Conservation (phyloP, 768 basidiomycete genomes). For the Phaeotremella fagi region DNA sequence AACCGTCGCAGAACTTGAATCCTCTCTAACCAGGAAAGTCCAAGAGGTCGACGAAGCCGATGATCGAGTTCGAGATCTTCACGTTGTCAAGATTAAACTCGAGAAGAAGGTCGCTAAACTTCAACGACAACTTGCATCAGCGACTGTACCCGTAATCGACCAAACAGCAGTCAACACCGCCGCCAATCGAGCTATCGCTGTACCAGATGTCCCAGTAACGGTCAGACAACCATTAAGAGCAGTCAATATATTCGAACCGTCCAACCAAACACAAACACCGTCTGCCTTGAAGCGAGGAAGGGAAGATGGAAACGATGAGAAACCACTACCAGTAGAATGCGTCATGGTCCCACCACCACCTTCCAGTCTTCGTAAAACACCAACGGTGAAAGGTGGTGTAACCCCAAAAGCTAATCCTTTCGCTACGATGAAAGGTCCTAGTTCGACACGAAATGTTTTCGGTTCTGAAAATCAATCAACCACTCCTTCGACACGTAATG, state of each 20-base stretch:
- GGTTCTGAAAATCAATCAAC: not conserved
- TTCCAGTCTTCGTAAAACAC: not conserved
- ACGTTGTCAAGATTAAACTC: slow-evolving; percentile 33
- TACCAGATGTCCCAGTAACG: not conserved
- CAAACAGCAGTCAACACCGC: slow-evolving; percentile 30
- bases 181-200: slow-evolving; percentile 10
- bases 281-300: slow-evolving; percentile 13
- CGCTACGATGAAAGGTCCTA: not conserved
- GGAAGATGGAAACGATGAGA: slow-evolving; percentile 12
- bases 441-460: not conserved
- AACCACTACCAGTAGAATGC: slow-evolving; percentile 8
- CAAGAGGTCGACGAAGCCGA: slow-evolving; percentile 42
- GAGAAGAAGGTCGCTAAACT: slow-evolving; percentile 40
- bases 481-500: not conserved
- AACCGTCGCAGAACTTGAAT: slow-evolving; percentile 26
- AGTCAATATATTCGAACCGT: slow-evolving; percentile 10
- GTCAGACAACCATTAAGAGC: not conserved
- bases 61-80: slow-evolving; percentile 33
- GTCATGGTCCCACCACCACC: slow-evolving; percentile 18
- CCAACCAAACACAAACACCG: not conserved
- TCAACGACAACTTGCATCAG: slow-evolving; percentile 21
- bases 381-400: slow-evolving; percentile 7
- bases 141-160: not conserved
- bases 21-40: slow-evolving; percentile 24
- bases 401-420: not conserved